These are phyloP conservation scores for Venturia nashicola DNA, from an alignment of 2,329 filamentous ascomycete genomes.

Conservation along the genomic window DNA sequence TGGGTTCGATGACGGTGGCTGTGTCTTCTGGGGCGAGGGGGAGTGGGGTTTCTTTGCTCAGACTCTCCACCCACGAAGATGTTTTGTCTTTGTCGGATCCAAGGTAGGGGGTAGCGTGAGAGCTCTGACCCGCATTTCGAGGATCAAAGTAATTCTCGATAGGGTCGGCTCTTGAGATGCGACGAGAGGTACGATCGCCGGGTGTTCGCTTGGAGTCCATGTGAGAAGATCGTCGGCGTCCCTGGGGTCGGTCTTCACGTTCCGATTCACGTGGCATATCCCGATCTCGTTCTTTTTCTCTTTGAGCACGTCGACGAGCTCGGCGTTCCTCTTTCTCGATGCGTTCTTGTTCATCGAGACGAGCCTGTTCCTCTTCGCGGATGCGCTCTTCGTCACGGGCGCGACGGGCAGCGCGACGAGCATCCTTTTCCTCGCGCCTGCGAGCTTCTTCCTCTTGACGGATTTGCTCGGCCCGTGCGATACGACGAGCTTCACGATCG, in stretches of 20 bases:
- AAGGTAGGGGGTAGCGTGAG: not conserved
- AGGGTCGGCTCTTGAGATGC: not conserved
- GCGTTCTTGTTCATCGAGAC: constrained; percentile 12
- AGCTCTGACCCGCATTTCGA: constrained; percentile 3
- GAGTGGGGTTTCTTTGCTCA: constrained; percentile 33
- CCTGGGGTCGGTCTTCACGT: constrained; percentile 22
- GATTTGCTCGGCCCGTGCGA: constrained; percentile 4
- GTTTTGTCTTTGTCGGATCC: constrained; percentile 33
- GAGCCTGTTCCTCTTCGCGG: constrained; percentile 16
- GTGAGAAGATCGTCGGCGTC: constrained; percentile 21
- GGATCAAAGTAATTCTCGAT: constrained; percentile 9
- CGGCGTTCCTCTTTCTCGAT: constrained; percentile 20
- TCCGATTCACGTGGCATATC: constrained; percentile 16
- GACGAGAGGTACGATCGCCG: not conserved
- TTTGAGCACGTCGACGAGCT: constrained; percentile 19
- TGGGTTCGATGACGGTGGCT: constrained; percentile 34
- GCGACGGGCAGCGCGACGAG: constrained; percentile 10
- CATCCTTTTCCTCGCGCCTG: constrained; percentile 9
- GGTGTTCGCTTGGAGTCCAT: constrained; percentile 10
- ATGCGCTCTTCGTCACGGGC: constrained; percentile 17
- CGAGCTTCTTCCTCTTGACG: constrained; percentile 10
- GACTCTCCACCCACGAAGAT: constrained; percentile 34
- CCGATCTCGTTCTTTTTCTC: constrained; percentile 16
- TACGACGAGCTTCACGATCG: constrained; percentile 7
- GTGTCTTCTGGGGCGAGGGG: constrained; percentile 30